These are phyloP conservation scores for Fusarium sp. DNA, from an alignment of 2,329 filamentous ascomycete species.

Conservation along the genomic window DNA sequence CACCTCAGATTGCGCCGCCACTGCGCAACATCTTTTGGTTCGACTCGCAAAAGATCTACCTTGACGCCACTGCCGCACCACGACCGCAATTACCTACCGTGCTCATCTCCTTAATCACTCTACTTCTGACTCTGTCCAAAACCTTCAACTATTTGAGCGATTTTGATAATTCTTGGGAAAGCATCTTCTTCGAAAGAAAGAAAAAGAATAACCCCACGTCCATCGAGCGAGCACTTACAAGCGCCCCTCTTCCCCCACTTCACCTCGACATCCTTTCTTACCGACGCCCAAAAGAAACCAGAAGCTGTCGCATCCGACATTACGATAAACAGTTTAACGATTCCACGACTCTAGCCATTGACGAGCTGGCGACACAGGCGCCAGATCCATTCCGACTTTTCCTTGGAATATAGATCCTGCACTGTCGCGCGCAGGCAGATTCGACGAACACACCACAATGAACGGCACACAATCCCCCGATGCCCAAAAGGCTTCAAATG, in stretches of 20 bases:
- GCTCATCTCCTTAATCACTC: slow-evolving; percentile 4
- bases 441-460: slow-evolving; percentile 34
- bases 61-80: slow-evolving; percentile 33
- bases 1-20: slow-evolving; percentile 34
- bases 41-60: slow-evolving; percentile 37
- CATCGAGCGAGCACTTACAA: slow-evolving; percentile 41
- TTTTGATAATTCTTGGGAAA: slow-evolving; percentile 4
- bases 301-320: slow-evolving; percentile 27
- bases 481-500: slow-evolving; percentile 48
- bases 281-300: slow-evolving; percentile 17
- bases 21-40: slow-evolving; percentile 42
- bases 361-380: slow-evolving; percentile 19
- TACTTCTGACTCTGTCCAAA: slow-evolving; percentile 1
- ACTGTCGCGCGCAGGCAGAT: slow-evolving; percentile 18
- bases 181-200: not conserved
- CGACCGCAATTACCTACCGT: slow-evolving; percentile 17
- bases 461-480: slow-evolving; percentile 49
- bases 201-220: not conserved
- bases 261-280: slow-evolving; percentile 24
- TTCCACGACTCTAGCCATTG: slow-evolving; percentile 27
- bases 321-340: slow-evolving; percentile 20
- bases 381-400: not conserved
- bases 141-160: not conserved
- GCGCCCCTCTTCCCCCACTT: slow-evolving; percentile 39
- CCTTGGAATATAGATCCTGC: not conserved